Evolutionary conservation across 495 filamentous ascomycete genomes (phyloP).

Genomic region (Niebla homalea): DNA sequence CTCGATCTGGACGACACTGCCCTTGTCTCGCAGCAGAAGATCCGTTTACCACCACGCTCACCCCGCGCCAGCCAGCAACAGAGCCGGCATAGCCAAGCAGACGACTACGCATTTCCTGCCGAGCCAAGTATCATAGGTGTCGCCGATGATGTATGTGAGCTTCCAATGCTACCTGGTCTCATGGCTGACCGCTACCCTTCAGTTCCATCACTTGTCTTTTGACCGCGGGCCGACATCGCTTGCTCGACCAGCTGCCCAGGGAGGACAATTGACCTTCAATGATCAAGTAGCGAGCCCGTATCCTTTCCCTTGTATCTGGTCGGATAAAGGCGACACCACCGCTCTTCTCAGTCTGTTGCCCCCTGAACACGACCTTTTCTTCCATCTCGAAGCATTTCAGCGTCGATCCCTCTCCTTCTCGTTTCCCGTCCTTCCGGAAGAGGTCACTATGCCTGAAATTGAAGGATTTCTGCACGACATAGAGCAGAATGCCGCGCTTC

Average conservation of each 20-base stretch:
- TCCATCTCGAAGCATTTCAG: conserved; percentile 28
- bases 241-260: conserved; percentile 21
- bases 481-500: conserved; percentile 25
- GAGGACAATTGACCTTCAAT: conserved; percentile 25
- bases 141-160: conserved; percentile 25
- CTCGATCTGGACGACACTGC: conserved; percentile 12
- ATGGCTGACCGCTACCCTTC: conserved; percentile 2
- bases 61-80: conserved; percentile 5
- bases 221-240: conserved; percentile 18
- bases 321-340: conserved; percentile 18
- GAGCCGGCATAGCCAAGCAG: conserved; percentile 21
- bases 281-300: conserved; percentile 18
- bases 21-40: conserved; percentile 6
- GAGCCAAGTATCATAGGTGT: conserved; percentile 29
- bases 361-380: conserved; percentile 21
- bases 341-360: conserved; percentile 25
- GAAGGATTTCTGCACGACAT: conserved; percentile 28
- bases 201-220: conserved; percentile 26
- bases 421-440: conserved; percentile 32
- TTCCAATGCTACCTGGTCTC: neutral
- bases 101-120: conserved; percentile 32
- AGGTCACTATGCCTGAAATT: conserved; percentile 28
- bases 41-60: conserved; percentile 12
- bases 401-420: conserved; percentile 27
- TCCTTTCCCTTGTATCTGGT: conserved; percentile 27